Base-by-base conservation (phyloP, 768 basidiomycete species). In the Psilocybe sp. region DNA sequence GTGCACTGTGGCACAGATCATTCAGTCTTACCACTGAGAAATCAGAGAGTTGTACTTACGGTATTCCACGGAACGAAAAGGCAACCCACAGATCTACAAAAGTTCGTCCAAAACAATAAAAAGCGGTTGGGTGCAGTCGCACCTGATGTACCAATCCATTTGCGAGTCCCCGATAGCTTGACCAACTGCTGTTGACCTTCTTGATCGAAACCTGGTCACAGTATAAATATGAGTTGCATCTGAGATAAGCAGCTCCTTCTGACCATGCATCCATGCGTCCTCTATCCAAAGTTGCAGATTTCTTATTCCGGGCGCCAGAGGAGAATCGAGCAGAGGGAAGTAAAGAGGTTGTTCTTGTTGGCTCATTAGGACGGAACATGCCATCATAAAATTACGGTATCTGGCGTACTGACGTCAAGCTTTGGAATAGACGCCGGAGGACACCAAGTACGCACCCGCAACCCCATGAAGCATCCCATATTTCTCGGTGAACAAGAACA, bases 371-470 rank as follows among this genome's bases (percentile, higher is more conserved):
- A 80, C 77, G 2, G 84, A 72, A 61, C 89, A 92, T 8, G 78
- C 72, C 84, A 93, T 92, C 55, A 89, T 57, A 57, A 86, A 92
- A 62, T 91, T 92, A 16, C 89, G 84, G 61, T 93, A 92, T 19
- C 90, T 92, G 51, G 7, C 43, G 33, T 12, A 43, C n/a, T 18
- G 44, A 40, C 16, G 31, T 41, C 32, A 56, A 47, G 40, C 32
- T 45, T 14, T 23, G n/a, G 40, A 43, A 33, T n/a, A 38, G 34
- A 41, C 57, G 28, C 35, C 28, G 13, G 13, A 23, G 28, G 15
- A 35, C 42, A 40, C 37, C 50, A 51, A 14, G 46, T 44, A 67
- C 77, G 50, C 60, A 79, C 86, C 85, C 87, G 56, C 87, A 88
- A 12, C 89, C 89, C 89, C 89, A 93, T 1, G 49, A 45, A 9